Evolutionary conservation across 768 basidiomycete genomes (phyloP), one percentile per base, ranked within the genome.

Genomic region (Boletus reticulatus): DNA sequence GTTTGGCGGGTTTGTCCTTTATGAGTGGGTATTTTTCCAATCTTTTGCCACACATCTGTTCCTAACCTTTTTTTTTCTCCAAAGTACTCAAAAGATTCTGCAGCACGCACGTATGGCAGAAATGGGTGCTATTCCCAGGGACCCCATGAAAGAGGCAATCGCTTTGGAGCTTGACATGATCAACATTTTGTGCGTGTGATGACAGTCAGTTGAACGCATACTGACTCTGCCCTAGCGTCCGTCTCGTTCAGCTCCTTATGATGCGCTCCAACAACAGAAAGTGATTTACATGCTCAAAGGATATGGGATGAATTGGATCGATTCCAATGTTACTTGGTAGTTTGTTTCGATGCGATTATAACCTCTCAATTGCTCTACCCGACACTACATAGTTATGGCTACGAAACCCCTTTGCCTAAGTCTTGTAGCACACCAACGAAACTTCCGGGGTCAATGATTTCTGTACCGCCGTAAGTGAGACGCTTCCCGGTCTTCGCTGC

Each of bases 381-480:
- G 37, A 51, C 34, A 84, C 41, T 46, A 13, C 57, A 47, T 29
- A 53, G 22, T 38, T 38, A 50, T 32, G 41, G 1, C 60, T 70
- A 78, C n/a, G 63, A 57, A 56, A 50, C 62, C 24, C 58, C 57
- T 64, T 79, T 83, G 2, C 88, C 88, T 17, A 93, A 73, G 41
- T 76, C 78, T 50, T 84, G 84, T 62, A 98, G 70, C 29, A 88
- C 78, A 32, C 77, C 73, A 19, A 98, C 79, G 68, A 99, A 98
- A 45, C 85, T 84, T 67, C 82, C 84, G 6, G 97, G 97, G 63
- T 93, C 89, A 46, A 97, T 66, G 39, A 99, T 94, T 68, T 98
- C 97, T 17, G 96, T 98, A 19, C 92, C 92, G 17, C 97, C 97
- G 69, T 99, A 99, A 36, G 92, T 89, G 43, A 98, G 84, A 58